Evolutionary conservation across 2,329 filamentous ascomycete species (phyloP).

Genomic region (Mariannaea elegans): DNA sequence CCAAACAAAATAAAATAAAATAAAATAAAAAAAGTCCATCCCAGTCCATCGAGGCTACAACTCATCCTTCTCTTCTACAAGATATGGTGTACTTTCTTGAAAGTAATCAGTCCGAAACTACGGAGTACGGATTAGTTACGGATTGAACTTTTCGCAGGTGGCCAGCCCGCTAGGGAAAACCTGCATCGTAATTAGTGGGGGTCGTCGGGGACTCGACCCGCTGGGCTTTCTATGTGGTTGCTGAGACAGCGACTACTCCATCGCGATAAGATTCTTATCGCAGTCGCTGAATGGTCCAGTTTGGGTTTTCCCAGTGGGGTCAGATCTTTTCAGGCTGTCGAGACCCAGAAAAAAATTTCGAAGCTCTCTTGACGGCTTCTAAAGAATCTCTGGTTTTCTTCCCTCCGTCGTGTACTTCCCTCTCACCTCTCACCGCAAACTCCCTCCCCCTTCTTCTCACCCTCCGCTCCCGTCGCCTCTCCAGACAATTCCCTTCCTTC

Average conservation of each 20-base stretch:
- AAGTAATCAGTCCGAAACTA: too few species aligned
- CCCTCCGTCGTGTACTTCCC: constrained; percentile 27
- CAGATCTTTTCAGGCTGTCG: constrained; percentile 10
- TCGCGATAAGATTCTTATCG: constrained; percentile 46
- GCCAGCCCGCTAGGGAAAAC: too few species aligned
- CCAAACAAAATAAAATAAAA: too few species aligned
- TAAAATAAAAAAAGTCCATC: too few species aligned
- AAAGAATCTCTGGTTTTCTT: constrained; percentile 36
- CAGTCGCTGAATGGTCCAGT: constrained; percentile 35
- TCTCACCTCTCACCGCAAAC: constrained; percentile 21
- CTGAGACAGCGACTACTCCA: constrained; percentile 44
- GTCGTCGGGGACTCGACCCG: neutral
- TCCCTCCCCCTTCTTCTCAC: constrained; percentile 11
- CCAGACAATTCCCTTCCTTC: constrained; percentile 1
- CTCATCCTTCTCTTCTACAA: too few species aligned
- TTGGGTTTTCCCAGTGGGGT: constrained; percentile 28
- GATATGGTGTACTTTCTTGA: too few species aligned
- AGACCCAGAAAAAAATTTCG: constrained; percentile 47
- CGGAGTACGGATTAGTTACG: too few species aligned
- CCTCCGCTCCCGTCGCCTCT: neutral
- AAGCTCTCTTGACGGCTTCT: constrained; percentile 34
- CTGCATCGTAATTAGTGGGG: too few species aligned
- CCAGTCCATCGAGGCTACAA: too few species aligned
- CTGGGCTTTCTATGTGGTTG: constrained; percentile 34
- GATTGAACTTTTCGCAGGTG: too few species aligned